phyloP scores from a whole-genome alignment of 352 stramenopile genomes.

The Lagenidium sp. region DNA sequence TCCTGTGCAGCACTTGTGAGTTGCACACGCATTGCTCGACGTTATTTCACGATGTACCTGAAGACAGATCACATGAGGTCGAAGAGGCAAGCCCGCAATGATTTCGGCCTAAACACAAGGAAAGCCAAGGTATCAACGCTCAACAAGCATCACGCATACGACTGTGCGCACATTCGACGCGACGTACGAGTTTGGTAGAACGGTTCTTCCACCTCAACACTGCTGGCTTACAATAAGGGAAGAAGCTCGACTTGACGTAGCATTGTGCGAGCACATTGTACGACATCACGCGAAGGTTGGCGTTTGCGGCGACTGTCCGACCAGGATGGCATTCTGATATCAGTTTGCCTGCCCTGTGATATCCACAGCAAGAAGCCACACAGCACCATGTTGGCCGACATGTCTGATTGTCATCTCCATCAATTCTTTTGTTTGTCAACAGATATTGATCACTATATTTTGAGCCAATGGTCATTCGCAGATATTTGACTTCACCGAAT shows the following conservation, averaged over 20 bases:
- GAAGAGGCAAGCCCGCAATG: conserved; percentile 46
- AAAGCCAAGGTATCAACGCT: not conserved
- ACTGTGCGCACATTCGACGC: not conserved
- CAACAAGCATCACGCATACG: not conserved
- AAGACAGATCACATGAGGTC: conserved; percentile 64
- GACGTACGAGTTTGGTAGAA: conserved; percentile 48
- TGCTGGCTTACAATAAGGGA: conserved; percentile 63
- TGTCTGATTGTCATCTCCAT: conserved; percentile 8
- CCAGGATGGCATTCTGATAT: not conserved
- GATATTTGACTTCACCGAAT: too few species aligned
- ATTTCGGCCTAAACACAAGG: conserved; percentile 32
- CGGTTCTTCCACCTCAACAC: conserved; percentile 66
- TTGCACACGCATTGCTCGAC: not conserved
- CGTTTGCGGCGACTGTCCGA: conserved; percentile 1
- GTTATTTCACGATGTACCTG: conserved; percentile 26
- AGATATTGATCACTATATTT: not conserved
- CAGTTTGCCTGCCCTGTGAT: too few species aligned
- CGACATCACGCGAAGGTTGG: conserved; percentile 61
- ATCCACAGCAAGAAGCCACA: too few species aligned
- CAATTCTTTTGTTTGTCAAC: not conserved
- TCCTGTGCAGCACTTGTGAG: conserved; percentile 23
- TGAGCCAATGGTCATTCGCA: too few species aligned
- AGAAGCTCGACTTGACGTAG: conserved; percentile 72
- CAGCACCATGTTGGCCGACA: conserved; percentile 9
- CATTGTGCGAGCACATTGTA: conserved; percentile 83